Evolutionary conservation across 2,329 filamentous ascomycete species (phyloP).

Genomic region (Penicillium carneum): DNA sequence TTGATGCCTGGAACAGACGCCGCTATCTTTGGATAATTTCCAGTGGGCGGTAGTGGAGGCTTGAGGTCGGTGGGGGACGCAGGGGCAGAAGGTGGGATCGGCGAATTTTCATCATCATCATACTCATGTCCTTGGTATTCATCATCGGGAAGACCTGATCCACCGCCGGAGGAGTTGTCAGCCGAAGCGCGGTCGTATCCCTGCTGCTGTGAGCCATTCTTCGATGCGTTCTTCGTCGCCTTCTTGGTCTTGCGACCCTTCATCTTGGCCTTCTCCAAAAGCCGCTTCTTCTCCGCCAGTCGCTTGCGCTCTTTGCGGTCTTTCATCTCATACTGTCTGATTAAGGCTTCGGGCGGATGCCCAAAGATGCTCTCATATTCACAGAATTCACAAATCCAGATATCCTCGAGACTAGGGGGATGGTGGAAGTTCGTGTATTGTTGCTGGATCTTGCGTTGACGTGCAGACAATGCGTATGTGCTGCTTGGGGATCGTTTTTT

Average conservation of each 20-base stretch:
- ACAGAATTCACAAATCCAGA: slow-evolving; percentile 98
- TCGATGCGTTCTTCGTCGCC: slow-evolving; percentile 70
- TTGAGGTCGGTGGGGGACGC: slow-evolving; percentile 67
- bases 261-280: slow-evolving; percentile 91
- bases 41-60: slow-evolving; percentile 68
- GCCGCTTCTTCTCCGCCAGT: slow-evolving; percentile 80
- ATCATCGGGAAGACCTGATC: slow-evolving; percentile 57
- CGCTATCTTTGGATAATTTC: slow-evolving; percentile 57
- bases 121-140: slow-evolving; percentile 60
- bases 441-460: slow-evolving; percentile 77
- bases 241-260: slow-evolving; percentile 92
- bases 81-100: slow-evolving; percentile 46
- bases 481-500: slow-evolving; percentile 71
- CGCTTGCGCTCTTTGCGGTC: slow-evolving; percentile 84
- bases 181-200: slow-evolving; percentile 51
- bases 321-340: slow-evolving; percentile 92
- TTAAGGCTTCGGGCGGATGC: slow-evolving; percentile 80
- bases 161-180: slow-evolving; percentile 50
- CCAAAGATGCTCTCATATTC: slow-evolving; percentile 97
- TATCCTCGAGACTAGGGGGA: slow-evolving; percentile 73
- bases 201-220: slow-evolving; percentile 50
- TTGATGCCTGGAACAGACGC: slow-evolving; percentile 32
- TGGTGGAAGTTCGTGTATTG: slow-evolving; percentile 78
- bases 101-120: slow-evolving; percentile 59
- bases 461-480: slow-evolving; percentile 76